Evolutionary conservation across 495 filamentous ascomycete genomes (phyloP), one percentile per base, ranked within the genome.

Genomic region (Xanthoparmelia taractica): DNA sequence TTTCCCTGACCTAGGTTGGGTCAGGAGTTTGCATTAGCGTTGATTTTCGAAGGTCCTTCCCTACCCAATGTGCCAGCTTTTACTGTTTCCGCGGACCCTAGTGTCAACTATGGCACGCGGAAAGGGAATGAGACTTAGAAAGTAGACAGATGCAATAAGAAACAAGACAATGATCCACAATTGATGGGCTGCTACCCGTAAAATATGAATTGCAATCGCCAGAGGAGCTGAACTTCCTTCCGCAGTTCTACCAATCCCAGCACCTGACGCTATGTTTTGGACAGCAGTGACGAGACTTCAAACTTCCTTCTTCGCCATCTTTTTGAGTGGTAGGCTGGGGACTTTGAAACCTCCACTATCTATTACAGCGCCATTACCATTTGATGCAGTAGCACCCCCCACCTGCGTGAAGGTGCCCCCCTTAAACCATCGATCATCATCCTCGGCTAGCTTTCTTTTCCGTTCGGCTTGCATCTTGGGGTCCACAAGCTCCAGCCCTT

Each of bases 401-500:
- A 96, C 84, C 76, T 96, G 91, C 33, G 94, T 97, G 65, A 98
- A 98, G 6, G 92, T 94, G 4, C 94, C 95, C 29, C 90, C 88
- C 71, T 91, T 95, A 77, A 97, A 97, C 87, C 91, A 97, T 47
- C 90, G 79, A 72, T 97, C 93, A 70, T 95, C 90, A 66, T 97
- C 93, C 8, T 91, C 93, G 69, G 94, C 94, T 69, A 89, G 79
- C 78, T 97, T 97, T 65, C 91, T 81, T 68, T 78, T 90, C 68
- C 92, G 74, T 74, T 82, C 91, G 4, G 89, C 87, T 68, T 88
- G 84, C 59, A 90, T 84, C 79, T 95, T 97, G 57, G 94, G 94
- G 75, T 97, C 95, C 20, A 97, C 91, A 12, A 98, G 84, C 78
- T 97, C 94, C 38, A 98, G 80, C 15, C 94, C 94, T 72, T 97